Evolutionary conservation across 345 rosid genomes (phyloP), one percentile per base, ranked within the genome.

Genomic region (Sonneratia caseolaris): DNA sequence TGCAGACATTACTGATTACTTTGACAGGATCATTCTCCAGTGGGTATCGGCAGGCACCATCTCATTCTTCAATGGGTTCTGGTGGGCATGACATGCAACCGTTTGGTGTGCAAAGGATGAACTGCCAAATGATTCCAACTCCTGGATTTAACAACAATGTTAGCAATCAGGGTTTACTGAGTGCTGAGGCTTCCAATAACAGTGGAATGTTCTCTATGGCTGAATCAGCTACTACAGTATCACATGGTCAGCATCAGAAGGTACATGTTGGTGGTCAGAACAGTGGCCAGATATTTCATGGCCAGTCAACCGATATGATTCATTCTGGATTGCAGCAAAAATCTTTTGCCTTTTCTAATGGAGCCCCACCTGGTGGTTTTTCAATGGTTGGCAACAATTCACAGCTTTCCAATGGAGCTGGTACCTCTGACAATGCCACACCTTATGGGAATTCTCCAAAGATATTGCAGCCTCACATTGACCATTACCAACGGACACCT

Each of bases 91-190:
- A 75, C 79, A 78, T 87, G 89, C 75, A 93, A 57, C 82, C 97
- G 59, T 64, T 82, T 82, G 83, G 90, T 68, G 76, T 79, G 53
- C 93, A 85, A 73, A 87, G 93, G 80, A 84, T 81, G 83, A 56
- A 82, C 68, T 80, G 88, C 79, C 96, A 87, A 77, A 92, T 95
- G 97, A 90, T 95, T 78, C 99, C 99, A 68, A 89, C 97, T 61
- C 99, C 99, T 71, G 97, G 99, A 57, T 92, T 86, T 72, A 81
- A 27, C 72, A 83, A 66, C 76, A 77, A 13, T 77, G 85, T 67
- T 65, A 82, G 79, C 73, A 84, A 69, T 71, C 96, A 84, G 74
- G 79, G 92, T 76, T 88, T 85, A 71, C 53, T 86, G 84, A 84
- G 68, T 82, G 75, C 82, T 84, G 97, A 95, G 72, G 77, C 90